Percentiles rank a stretch among this genome's conserved stretches.
Conservation (phyloP, 2,329 filamentous ascomycete genomes). For the Penicillium sp. region DNA sequence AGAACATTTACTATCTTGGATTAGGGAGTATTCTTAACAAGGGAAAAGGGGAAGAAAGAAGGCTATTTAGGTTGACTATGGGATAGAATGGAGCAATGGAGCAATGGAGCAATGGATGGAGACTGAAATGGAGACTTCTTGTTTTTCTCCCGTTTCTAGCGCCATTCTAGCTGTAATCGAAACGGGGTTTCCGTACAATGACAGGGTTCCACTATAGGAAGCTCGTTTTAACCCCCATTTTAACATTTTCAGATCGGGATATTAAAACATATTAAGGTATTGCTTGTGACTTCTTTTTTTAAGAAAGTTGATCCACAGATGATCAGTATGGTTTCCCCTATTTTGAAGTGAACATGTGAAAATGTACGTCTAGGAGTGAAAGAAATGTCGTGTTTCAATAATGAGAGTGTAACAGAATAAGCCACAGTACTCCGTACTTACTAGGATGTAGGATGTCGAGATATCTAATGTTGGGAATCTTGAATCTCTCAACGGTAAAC, state of each 20-base stretch:
- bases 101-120: not conserved
- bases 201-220: constrained; percentile 21
- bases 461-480: constrained; percentile 1
- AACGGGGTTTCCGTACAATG: constrained; percentile 19
- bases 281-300: not conserved
- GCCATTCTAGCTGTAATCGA: constrained; percentile 26
- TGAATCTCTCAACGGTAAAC: constrained; percentile 22
- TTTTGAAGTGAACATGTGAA: not conserved
- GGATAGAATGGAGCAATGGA: not conserved
- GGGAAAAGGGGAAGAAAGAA: not conserved
- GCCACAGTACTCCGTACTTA: too few species aligned
- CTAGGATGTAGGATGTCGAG: not conserved
- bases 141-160: constrained; percentile 26
- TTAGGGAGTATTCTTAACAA: not conserved
- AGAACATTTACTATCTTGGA: constrained; percentile 1
- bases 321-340: not conserved
- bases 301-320: not conserved
- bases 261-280: not conserved
- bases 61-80: constrained; percentile 7
- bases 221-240: constrained; percentile 11
- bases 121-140: not conserved
- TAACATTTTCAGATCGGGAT: not conserved
- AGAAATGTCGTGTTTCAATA: not conserved
- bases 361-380: not conserved
- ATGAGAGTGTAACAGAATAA: not conserved